Base-by-base conservation (phyloP, 2,329 filamentous ascomycete species). In the Sporothrix dimorphospora region DNA sequence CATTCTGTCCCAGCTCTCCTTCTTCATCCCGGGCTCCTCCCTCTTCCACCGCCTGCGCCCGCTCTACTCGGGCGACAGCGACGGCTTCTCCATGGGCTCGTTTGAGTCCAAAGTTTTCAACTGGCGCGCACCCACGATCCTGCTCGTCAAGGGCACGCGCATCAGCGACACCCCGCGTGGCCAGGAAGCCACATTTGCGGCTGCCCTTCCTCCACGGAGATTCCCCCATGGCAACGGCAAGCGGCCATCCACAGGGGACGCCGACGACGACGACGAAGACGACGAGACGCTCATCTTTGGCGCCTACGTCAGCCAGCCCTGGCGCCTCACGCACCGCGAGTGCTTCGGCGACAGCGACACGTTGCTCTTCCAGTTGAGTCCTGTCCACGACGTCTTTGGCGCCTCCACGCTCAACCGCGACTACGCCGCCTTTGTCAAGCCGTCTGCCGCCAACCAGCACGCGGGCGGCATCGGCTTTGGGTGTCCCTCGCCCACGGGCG, bases 81-180 rank as follows among this genome's bases (percentile, higher is more conserved):
- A 90, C 14, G 92, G 92, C 5, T 94, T 93, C 80, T 92, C 90
- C 24, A 91, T 94, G 88, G 91, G 91, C 27, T 91, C 89, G 71
- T 93, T 94, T 74, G 90, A 93, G 78, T 87, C 89, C 24, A 90
- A 90, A 76, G 89, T 93, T 2, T 92, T 94, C 81, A 92, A 94
- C 78, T 94, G 92, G 91, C 85, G 88, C 55, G 91, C 91, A 0
- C 92, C 92, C 0, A 93, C 92, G 0, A 87, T 94, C 21, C 83
- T 94, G 12, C 84, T 94, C 1, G 89, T 94, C 1, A 87, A 88
- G 24, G 92, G 92, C 24, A 88, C 85, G 4, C 85, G 90, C 6
- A 83, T 94, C 7, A 79, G 83, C 1, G 81, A 86, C 24, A 78
- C 80, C 53, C 82, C 85, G 1, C 79, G 81, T 14, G 82, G 88